A percentile compares a stretch with the other conserved stretches of the same genome.
Conservation (phyloP, 1,284 basidiomycete genomes). For the Austroboletus olivaceoglutinosus region DNA sequence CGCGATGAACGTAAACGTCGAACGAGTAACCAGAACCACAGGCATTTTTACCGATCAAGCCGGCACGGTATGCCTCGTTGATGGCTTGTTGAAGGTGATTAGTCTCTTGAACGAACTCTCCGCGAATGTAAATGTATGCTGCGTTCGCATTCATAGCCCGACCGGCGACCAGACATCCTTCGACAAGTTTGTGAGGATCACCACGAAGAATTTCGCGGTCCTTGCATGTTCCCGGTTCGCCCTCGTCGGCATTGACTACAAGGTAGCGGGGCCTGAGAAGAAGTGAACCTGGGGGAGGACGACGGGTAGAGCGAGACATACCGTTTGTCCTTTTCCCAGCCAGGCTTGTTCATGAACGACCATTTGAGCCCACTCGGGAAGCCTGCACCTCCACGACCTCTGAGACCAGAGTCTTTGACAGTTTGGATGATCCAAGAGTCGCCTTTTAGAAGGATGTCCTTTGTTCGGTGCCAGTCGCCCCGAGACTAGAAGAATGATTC, state of each 20-base stretch:
- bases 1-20: constrained; percentile 96
- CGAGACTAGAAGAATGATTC: constrained; percentile 55
- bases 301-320: constrained; percentile 31
- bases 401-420: constrained; percentile 94
- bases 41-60: constrained; percentile 90
- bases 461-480: constrained; percentile 98
- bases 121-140: constrained; percentile 99
- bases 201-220: constrained; percentile 98
- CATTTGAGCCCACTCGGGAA: constrained; percentile 98
- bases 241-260: constrained; percentile 98
- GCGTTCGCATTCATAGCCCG: constrained; percentile 97
- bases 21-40: constrained; percentile 93
- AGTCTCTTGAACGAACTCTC: constrained; percentile 97
- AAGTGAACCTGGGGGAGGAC: constrained; percentile 1
- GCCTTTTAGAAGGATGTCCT: constrained; percentile 93
- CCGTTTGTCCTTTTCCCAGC: constrained; percentile 94
- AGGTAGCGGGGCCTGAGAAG: constrained; percentile 81
- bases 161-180: constrained; percentile 97
- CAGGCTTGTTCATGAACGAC: constrained; percentile 99
- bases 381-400: constrained; percentile 95
- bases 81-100: constrained; percentile 93
- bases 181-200: constrained; percentile 97
- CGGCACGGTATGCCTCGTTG: constrained; percentile 89
- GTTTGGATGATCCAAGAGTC: constrained; percentile 97
- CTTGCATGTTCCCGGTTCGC: constrained; percentile 98